Base-by-base conservation (phyloP, 2,329 filamentous ascomycete species). In the Immersiporthe knoxdaviesiana region DNA sequence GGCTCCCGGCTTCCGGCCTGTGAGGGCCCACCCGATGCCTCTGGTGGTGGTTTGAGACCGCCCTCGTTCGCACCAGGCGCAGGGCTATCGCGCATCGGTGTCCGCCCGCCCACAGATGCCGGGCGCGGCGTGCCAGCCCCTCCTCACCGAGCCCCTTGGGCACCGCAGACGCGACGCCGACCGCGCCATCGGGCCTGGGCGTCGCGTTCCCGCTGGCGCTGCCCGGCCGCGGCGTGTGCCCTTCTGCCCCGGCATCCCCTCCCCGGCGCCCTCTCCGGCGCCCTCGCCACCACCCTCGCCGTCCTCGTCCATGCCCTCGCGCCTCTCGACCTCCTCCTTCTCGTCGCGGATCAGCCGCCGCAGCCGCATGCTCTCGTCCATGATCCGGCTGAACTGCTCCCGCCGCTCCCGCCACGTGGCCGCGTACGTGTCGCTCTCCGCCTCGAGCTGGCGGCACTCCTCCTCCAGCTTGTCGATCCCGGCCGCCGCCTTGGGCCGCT, bases 271-370 rank as follows among this genome's bases (percentile, higher is more conserved):
- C 50, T 90, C 89, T 73, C 90, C 87, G 62, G 35, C 35, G n/a
- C 63, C 74, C 4, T 73, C 77, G 0, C 73, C 77, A 70, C 85
- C 84, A 6, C 82, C 85, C 50, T 90, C 89, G 73, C 90, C 87
- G 62, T 89, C 90, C 72, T 89, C 89, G 68, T 88, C 87, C 88
- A 93, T 93, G 39, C 93, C 93, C 79, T 97, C 93, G 67, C 93
- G 87, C 56, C 93, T 85, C 80, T 97, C 94, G 0, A 96, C 92
- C 80, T 97, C 94, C 78, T 97, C 94, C 81, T 97, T 97, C 84
- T 97, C 95, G 76, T 97, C 94, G 71, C 94, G 90, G 76, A 98
- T 97, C 78, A 97, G 85, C 63, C 92, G 86, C 69, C 94, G 85
- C 78, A 98, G 85, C 72, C 92, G 86, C 87, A 92, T 92, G n/a